Percentiles rank a stretch among this genome's conserved stretches.
These are phyloP conservation scores for Puya raimondii DNA, from an alignment of 176 grass and related monocot species.

Conservation along the genomic window DNA sequence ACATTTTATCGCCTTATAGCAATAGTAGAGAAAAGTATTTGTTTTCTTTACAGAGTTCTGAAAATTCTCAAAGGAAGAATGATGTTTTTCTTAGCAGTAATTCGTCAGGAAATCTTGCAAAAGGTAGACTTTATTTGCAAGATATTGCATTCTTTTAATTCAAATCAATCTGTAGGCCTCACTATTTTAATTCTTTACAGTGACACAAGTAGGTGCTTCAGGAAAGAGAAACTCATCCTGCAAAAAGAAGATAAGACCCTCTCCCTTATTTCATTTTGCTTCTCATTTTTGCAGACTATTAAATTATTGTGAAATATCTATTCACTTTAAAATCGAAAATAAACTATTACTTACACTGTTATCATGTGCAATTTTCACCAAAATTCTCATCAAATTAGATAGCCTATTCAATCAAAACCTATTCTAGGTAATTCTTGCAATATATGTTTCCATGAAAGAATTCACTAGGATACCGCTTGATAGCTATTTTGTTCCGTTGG, in stretches of 20 bases:
- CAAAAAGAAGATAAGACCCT: conserved; percentile 45
- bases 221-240: conserved; percentile 28
- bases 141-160: background rate
- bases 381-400: too few species aligned
- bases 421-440: too few species aligned
- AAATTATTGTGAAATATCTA: conserved; percentile 4
- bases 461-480: too few species aligned
- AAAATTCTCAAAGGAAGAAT: conserved; percentile 28
- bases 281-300: conserved; percentile 10
- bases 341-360: too few species aligned
- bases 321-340: background rate
- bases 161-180: background rate
- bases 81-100: conserved; percentile 24
- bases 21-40: conserved; percentile 6
- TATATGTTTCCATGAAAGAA: too few species aligned
- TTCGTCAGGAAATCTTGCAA: conserved; percentile 17
- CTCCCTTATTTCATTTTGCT: background rate
- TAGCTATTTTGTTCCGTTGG: too few species aligned
- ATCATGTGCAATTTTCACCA: too few species aligned
- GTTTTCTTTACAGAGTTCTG: conserved; percentile 33
- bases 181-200: background rate
- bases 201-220: conserved; percentile 14
- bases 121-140: conserved; percentile 18
- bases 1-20: background rate
- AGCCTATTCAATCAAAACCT: too few species aligned